Evolutionary conservation across 192 early-diverging fungal genomes (phyloP).

Genomic region (Phlyctochytrium bullatum): DNA sequence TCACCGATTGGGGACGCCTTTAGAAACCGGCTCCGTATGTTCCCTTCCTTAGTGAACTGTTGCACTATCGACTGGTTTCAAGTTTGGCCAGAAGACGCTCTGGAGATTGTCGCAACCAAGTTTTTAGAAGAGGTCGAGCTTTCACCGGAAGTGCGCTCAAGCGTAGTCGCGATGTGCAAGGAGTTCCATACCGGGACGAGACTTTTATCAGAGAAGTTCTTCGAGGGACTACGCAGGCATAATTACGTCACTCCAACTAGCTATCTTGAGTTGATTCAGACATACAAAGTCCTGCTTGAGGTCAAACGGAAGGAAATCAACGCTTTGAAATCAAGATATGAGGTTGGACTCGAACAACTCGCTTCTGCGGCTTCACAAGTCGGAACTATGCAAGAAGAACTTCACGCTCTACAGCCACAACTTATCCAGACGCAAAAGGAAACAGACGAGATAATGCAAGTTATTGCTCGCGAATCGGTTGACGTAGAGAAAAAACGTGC

Average conservation of each 20-base stretch:
- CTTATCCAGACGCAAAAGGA: conserved; percentile 55
- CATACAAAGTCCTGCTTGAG: conserved; percentile 53
- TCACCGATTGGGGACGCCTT: conserved; percentile 61
- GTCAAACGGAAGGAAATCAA: conserved; percentile 51
- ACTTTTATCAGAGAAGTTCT: conserved; percentile 46
- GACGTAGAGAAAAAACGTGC: conserved; percentile 58
- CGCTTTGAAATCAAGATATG: conserved; percentile 49
- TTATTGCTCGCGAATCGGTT: conserved; percentile 51
- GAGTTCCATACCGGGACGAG: conserved; percentile 52
- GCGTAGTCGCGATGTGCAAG: conserved; percentile 56
- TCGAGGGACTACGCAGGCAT: conserved; percentile 45
- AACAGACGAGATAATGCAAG: conserved; percentile 55
- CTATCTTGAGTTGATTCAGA: conserved; percentile 59
- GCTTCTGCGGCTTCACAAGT: conserved; percentile 53
- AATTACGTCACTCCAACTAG: conserved; percentile 61
- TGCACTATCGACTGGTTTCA: conserved; percentile 68
- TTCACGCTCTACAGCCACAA: conserved; percentile 54
- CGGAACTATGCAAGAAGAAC: conserved; percentile 54
- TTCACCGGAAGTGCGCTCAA: conserved; percentile 35
- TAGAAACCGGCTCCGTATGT: conserved; percentile 56
- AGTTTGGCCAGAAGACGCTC: conserved; percentile 61
- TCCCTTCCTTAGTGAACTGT: conserved; percentile 60
- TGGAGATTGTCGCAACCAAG: conserved; percentile 53
- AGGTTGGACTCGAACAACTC: conserved; percentile 55
- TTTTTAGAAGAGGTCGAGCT: conserved; percentile 61